Evolutionary conservation across 2,329 filamentous ascomycete species (phyloP), one percentile per base, ranked within the genome.

Genomic region (Sporothrix sp.): DNA sequence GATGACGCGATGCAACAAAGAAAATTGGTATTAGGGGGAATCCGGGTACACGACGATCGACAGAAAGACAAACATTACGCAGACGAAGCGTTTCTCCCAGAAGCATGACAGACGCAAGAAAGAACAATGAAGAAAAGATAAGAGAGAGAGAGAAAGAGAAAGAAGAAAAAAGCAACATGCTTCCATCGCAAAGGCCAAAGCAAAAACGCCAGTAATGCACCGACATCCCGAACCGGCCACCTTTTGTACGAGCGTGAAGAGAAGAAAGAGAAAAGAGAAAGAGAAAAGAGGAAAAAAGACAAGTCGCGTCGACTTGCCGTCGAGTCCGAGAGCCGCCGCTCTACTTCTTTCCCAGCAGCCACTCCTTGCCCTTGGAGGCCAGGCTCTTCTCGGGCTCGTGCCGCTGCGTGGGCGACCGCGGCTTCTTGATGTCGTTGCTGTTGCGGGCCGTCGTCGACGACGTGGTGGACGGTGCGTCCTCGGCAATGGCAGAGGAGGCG

Each of bases 311-410:
- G n/a, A n/a, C n/a, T n/a, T n/a, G n/a, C n/a, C n/a, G n/a, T n/a
- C n/a, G n/a, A n/a, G n/a, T n/a, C n/a, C n/a, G n/a, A n/a, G n/a
- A n/a, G n/a, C n/a, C 36, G 8, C 16, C 37, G 25, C 14, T 28
- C 48, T 45, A 53, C 66, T 72, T 74, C 65, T 72, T 76, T 57
- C 68, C 66, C 51, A 76, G 68, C 52, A 75, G 67, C 66, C 70
- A 71, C 55, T 69, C 68, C 65, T 71, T 75, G 56, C 71, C 68
- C 63, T 71, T 74, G 56, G 66, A 60, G 3, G 66, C 66, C 45
- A 70, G 57, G 18, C 58, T 58, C 56, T 60, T 59, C 18, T 53
- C 52, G n/a, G 59, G 55, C 32, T 57, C 55, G 56, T 60, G 59
- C 30, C 48, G 48, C 20, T 48, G 44, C 9, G 10, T 21, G n/a